These are phyloP conservation scores for Scutellaria baicalensis DNA, from an alignment of 257 asterid species.

Conservation along the genomic window DNA sequence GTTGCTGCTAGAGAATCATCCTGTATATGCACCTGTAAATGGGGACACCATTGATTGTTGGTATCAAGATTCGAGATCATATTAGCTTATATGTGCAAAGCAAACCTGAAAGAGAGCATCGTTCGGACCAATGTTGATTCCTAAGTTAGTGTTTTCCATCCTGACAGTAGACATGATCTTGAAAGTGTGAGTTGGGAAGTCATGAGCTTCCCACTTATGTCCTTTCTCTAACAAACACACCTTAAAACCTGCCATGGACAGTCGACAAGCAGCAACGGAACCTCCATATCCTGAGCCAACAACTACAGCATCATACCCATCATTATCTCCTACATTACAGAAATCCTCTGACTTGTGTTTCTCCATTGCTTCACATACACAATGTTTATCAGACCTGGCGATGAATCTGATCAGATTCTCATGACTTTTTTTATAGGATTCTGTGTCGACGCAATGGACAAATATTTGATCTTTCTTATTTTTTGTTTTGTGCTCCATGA, in stretches of 20 bases:
- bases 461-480: constrained; percentile 4
- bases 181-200: constrained; percentile 34
- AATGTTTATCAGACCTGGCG: background rate
- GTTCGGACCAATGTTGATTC: constrained; percentile 32
- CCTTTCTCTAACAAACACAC: constrained; percentile 62
- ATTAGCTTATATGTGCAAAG: background rate
- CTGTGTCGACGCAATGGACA: background rate
- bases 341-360: constrained; percentile 24
- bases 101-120: constrained; percentile 45
- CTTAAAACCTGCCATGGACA: constrained; percentile 45
- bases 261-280: constrained; percentile 50
- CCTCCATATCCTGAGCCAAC: constrained; percentile 64
- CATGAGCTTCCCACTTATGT: constrained; percentile 38
- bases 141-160: constrained; percentile 25
- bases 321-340: background rate
- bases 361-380: background rate
- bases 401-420: background rate
- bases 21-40: constrained; percentile 26
- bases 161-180: constrained; percentile 29
- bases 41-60: too few species aligned
- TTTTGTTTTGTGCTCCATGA: constrained; percentile 11
- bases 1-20: constrained; percentile 42
- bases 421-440: background rate
- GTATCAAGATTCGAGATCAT: background rate
- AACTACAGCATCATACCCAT: constrained; percentile 47